Conservation (phyloP, 495 filamentous ascomycete species). For the Lophiotrema nucula region DNA sequence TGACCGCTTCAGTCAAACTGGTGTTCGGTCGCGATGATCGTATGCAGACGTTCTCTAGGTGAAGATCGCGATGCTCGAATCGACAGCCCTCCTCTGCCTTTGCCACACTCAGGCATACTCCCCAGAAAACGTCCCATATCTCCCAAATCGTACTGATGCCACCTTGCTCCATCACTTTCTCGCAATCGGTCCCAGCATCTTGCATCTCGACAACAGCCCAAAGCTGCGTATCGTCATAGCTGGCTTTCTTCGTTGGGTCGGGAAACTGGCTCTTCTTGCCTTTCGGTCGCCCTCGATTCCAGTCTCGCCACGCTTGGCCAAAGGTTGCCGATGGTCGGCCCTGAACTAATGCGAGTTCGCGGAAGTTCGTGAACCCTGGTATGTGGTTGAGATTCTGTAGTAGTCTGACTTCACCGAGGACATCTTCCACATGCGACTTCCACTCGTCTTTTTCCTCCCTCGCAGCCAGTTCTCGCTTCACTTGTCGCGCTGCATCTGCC, state of each 20-base stretch:
- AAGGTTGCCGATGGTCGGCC: slow-evolving; percentile 65
- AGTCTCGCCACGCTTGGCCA: slow-evolving; percentile 60
- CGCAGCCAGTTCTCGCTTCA: slow-evolving; percentile 23
- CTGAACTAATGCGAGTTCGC: slow-evolving; percentile 69
- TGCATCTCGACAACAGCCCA: slow-evolving; percentile 86
- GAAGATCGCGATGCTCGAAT: slow-evolving; percentile 91
- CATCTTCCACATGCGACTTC: slow-evolving; percentile 52
- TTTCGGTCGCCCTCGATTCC: slow-evolving; percentile 58
- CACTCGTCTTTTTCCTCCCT: slow-evolving; percentile 18
- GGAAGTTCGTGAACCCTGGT: slow-evolving; percentile 90
- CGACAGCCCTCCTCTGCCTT: slow-evolving; percentile 68
- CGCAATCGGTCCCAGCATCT: slow-evolving; percentile 77
- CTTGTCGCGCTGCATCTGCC: slow-evolving; percentile 35
- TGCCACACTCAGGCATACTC: slow-evolving; percentile 71
- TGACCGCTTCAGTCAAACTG: neutral
- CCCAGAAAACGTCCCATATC: slow-evolving; percentile 84
- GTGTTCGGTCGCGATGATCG: slow-evolving; percentile 15
- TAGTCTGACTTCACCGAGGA: slow-evolving; percentile 68
- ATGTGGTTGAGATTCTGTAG: slow-evolving; percentile 73
- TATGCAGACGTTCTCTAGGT: slow-evolving; percentile 85
- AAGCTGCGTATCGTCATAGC: slow-evolving; percentile 55
- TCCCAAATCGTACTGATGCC: slow-evolving; percentile 47
- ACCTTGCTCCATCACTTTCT: slow-evolving; percentile 55
- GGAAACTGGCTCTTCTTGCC: slow-evolving; percentile 59
- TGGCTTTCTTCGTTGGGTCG: slow-evolving; percentile 56